Evolutionary conservation across 2,329 filamentous ascomycete genomes (phyloP).

Genomic region (Aspergillus awamori): DNA sequence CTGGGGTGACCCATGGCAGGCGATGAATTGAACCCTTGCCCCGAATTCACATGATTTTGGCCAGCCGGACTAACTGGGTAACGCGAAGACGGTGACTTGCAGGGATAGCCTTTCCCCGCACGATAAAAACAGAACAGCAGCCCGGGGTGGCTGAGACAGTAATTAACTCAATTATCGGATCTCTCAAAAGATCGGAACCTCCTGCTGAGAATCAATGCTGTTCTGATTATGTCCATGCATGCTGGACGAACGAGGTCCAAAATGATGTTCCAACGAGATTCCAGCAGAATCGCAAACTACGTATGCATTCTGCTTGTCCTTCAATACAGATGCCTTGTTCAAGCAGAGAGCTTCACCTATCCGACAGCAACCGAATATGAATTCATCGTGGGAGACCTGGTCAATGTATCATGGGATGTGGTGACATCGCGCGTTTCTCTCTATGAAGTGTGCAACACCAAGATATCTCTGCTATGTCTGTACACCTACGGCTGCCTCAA

Average conservation of each 20-base stretch:
- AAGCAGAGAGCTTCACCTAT: slow-evolving; percentile 6
- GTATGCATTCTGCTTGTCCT: not conserved
- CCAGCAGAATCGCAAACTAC: not conserved
- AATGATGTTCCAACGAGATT: not conserved
- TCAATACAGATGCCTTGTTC: not conserved
- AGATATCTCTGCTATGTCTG: not conserved
- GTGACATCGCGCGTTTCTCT: slow-evolving; percentile 10
- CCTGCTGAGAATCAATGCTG: not conserved
- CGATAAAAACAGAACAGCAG: not conserved
- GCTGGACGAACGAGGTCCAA: not conserved
- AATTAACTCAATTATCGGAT: not conserved
- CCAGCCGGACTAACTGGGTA: not conserved
- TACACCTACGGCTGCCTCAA: not conserved
- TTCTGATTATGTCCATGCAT: not conserved
- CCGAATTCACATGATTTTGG: not conserved
- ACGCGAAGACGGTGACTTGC: not conserved
- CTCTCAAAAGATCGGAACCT: not conserved
- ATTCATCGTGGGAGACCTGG: slow-evolving; percentile 10
- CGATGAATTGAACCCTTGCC: not conserved
- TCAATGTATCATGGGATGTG: slow-evolving; percentile 15
- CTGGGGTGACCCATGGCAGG: not conserved
- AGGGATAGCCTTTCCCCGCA: not conserved
- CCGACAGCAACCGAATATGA: not conserved
- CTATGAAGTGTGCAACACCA: not conserved
- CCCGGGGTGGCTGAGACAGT: not conserved